These are phyloP conservation scores for Postia placenta DNA, from an alignment of 768 basidiomycete genomes.

Conservation along the genomic window DNA sequence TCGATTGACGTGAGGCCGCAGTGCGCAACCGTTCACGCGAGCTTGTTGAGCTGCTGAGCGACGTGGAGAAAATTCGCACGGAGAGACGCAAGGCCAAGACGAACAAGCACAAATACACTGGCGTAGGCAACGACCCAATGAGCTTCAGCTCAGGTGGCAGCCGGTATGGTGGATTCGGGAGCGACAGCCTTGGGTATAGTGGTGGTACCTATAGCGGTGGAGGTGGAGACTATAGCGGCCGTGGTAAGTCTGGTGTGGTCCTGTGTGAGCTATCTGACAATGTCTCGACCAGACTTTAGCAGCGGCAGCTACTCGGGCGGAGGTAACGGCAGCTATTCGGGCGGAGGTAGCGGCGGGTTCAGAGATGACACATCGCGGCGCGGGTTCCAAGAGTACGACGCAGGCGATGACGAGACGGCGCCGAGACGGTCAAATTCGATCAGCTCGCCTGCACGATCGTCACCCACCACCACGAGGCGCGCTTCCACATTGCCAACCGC, in stretches of 20 bases:
- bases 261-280: not conserved
- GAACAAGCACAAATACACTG: slow-evolving; percentile 86
- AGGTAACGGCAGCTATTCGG: slow-evolving; percentile 31
- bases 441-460: slow-evolving; percentile 25
- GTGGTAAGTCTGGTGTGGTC: slow-evolving; percentile 11
- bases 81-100: slow-evolving; percentile 91
- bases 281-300: slow-evolving; percentile 19
- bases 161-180: slow-evolving; percentile 69
- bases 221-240: slow-evolving; percentile 20
- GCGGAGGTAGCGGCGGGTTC: slow-evolving; percentile 51
- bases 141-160: slow-evolving; percentile 54
- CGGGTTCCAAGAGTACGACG: slow-evolving; percentile 92
- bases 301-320: slow-evolving; percentile 37
- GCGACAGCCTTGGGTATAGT: slow-evolving; percentile 37
- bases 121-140: slow-evolving; percentile 78
- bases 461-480: slow-evolving; percentile 30
- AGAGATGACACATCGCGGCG: slow-evolving; percentile 49
- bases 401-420: slow-evolving; percentile 79
- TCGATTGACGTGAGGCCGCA: slow-evolving; percentile 32
- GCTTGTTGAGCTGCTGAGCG: slow-evolving; percentile 84
- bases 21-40: slow-evolving; percentile 94
- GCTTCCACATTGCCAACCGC: slow-evolving; percentile 30
- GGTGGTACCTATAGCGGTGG: slow-evolving; percentile 28
- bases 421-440: slow-evolving; percentile 35
- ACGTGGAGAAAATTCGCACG: slow-evolving; percentile 82